A percentile compares a stretch with the other conserved stretches of the same genome.
phyloP scores from a whole-genome alignment of 2,329 filamentous ascomycete species.

The Pseudogymnoascus sp. region DNA sequence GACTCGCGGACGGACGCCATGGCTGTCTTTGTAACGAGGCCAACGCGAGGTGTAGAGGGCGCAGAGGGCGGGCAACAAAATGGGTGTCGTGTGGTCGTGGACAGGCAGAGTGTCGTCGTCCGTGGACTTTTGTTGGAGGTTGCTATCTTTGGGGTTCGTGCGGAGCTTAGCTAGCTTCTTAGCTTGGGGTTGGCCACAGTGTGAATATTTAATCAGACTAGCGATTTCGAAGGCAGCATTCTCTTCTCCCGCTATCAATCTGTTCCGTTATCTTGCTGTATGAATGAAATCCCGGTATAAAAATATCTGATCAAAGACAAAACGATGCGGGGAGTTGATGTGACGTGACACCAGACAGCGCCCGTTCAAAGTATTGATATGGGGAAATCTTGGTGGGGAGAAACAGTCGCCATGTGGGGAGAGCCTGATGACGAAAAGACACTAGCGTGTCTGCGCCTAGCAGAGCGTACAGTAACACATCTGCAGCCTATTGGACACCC shows the following conservation, averaged over 20 bases:
- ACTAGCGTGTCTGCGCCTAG: not conserved
- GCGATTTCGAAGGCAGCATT: not conserved
- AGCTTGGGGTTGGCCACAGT: not conserved
- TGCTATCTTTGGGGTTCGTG: not conserved
- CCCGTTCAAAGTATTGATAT: not conserved
- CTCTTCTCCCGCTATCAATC: not conserved
- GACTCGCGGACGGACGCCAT: not conserved
- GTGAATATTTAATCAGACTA: not conserved
- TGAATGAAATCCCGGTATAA: not conserved
- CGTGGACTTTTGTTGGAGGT: not conserved
- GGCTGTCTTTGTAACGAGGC: not conserved
- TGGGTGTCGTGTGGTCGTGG: not conserved
- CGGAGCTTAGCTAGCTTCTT: not conserved
- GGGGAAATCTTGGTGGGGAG: not conserved
- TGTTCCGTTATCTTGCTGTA: not conserved
- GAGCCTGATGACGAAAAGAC: not conserved
- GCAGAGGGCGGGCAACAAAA: not conserved
- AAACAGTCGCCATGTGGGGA: not conserved
- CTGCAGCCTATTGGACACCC: not conserved
- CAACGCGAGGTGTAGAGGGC: not conserved
- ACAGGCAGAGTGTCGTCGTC: not conserved
- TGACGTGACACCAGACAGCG: not conserved
- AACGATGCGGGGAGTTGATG: not conserved
- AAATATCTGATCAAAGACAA: not conserved
- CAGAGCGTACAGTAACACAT: not conserved